Percentiles rank a stretch among this genome's conserved stretches.
Evolutionary conservation across 2,329 filamentous ascomycete species (phyloP).

Genomic region (Penicillium rolfsii): DNA sequence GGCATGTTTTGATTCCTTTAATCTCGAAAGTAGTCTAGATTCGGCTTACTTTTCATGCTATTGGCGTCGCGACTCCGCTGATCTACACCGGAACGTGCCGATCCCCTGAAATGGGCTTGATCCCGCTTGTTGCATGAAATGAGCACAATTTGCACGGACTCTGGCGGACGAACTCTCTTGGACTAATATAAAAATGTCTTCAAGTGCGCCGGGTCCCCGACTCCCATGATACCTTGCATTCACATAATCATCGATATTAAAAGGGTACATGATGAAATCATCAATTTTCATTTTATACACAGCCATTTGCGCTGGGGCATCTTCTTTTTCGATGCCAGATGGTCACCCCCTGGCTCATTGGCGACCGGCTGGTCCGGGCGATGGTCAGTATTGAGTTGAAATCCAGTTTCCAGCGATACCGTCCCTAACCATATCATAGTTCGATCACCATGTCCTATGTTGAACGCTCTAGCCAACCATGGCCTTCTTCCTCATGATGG

Average conservation of each 20-base stretch:
- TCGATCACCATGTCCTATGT: slow-evolving; percentile 2
- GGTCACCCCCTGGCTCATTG: background rate
- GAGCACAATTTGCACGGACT: background rate
- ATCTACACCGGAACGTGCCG: background rate
- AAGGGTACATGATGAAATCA: background rate
- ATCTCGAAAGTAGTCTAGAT: background rate
- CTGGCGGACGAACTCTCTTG: background rate
- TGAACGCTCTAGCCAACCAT: slow-evolving; percentile 4
- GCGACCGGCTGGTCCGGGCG: background rate
- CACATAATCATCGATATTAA: background rate
- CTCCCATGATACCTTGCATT: background rate
- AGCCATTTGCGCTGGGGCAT: background rate
- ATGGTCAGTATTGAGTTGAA: background rate
- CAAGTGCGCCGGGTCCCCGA: background rate
- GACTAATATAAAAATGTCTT: background rate
- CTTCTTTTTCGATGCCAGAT: background rate
- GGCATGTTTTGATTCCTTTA: background rate
- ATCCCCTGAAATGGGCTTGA: background rate
- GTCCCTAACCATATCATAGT: background rate
- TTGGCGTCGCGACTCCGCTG: background rate
- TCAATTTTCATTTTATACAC: background rate
- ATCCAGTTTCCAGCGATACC: too few relatives aligned
- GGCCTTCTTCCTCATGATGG: slow-evolving; percentile 1
- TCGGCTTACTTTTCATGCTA: background rate
- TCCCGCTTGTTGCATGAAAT: background rate